Conservation (phyloP, 2,329 filamentous ascomycete genomes). For the Fusarium foetens region DNA sequence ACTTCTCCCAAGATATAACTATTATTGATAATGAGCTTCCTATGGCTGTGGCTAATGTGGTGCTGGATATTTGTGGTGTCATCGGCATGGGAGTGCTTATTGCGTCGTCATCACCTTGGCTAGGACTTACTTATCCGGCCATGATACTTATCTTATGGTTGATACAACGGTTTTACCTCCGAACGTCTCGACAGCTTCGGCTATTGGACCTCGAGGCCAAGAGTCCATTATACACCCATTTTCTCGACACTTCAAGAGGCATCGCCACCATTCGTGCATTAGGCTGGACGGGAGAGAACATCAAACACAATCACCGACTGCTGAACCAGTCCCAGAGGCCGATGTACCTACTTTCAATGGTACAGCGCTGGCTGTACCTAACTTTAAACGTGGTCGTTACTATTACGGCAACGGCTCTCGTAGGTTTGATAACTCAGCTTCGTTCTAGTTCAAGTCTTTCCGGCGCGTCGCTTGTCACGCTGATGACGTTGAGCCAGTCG, state of each 20-base stretch:
- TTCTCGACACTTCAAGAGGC: background rate
- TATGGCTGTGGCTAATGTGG: conserved; percentile 46
- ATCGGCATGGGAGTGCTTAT: conserved; percentile 54
- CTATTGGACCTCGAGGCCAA: background rate
- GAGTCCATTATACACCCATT: background rate
- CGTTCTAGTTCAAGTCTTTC: background rate
- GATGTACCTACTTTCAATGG: background rate
- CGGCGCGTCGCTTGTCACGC: background rate
- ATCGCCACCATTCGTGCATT: background rate
- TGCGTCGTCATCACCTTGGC: background rate
- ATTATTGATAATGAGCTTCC: conserved; percentile 55
- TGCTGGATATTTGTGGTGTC: conserved; percentile 25
- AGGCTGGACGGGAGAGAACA: background rate
- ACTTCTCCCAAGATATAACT: conserved; percentile 58
- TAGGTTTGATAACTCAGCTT: background rate
- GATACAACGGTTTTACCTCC: background rate
- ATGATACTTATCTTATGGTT: background rate
- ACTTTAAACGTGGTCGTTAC: background rate
- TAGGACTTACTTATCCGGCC: background rate
- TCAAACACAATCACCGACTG: background rate
- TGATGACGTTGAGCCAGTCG: background rate
- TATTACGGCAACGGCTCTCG: background rate
- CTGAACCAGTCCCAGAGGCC: background rate
- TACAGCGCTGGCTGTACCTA: background rate
- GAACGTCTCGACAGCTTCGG: background rate